Percentiles rank a stretch among this genome's conserved stretches.
These are phyloP conservation scores for Melanogaster broomeanus DNA, from an alignment of 768 basidiomycete species.

Conservation along the genomic window DNA sequence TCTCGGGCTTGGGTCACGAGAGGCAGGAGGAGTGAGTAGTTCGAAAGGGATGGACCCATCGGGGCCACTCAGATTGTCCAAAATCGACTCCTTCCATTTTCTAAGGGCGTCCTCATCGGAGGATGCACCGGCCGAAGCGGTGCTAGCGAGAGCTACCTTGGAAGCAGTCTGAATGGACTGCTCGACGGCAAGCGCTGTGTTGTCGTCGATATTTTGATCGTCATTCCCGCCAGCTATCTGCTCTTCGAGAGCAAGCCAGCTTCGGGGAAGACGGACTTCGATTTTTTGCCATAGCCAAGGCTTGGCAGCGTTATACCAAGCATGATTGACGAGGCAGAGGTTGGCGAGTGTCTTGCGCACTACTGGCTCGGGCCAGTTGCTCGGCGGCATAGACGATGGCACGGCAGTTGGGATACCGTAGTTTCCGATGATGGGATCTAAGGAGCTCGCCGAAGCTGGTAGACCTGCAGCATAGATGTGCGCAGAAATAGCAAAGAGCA, in stretches of 20 bases:
- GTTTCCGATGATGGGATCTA: constrained; percentile 64
- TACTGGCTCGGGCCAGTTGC: constrained; percentile 67
- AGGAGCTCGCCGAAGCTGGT: constrained; percentile 53
- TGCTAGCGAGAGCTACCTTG: constrained; percentile 56
- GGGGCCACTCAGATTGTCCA: constrained; percentile 59
- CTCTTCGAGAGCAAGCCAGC: constrained; percentile 81
- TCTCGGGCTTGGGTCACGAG: constrained; percentile 81
- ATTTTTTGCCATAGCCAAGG: constrained; percentile 87
- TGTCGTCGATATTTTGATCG: constrained; percentile 47
- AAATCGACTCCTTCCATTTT: constrained; percentile 60
- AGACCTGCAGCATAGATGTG: constrained; percentile 67
- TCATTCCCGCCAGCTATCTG: constrained; percentile 76
- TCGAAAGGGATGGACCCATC: constrained; percentile 75
- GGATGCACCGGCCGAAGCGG: constrained; percentile 34
- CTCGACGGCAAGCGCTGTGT: constrained; percentile 64
- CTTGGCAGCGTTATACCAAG: constrained; percentile 82
- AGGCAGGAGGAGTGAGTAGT: constrained; percentile 74
- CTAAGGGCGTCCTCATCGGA: constrained; percentile 44
- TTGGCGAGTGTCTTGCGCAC: constrained; percentile 65
- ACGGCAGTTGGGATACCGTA: constrained; percentile 55
- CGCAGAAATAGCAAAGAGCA: constrained; percentile 72
- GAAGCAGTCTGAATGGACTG: constrained; percentile 69
- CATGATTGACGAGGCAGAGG: constrained; percentile 75
- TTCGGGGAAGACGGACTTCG: constrained; percentile 81
- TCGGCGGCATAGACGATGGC: constrained; percentile 73